A percentile compares a stretch with the other conserved stretches of the same genome.
phyloP scores from a whole-genome alignment of 352 stramenopile species.

The Phytopythium boreale region DNA sequence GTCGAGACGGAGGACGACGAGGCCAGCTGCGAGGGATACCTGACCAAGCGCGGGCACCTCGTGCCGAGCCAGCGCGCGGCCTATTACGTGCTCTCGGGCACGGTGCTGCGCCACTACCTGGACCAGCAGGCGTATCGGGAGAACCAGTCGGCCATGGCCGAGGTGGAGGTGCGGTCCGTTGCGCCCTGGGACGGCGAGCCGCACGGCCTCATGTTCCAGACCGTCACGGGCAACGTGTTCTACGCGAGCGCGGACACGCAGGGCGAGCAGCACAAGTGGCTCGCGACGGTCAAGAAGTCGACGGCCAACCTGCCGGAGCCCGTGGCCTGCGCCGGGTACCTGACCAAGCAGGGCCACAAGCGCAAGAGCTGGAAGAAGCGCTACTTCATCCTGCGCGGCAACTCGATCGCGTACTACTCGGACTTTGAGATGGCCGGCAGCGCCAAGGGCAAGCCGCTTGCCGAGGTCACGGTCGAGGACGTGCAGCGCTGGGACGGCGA shows the following conservation, averaged over 20 bases:
- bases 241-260: conserved; percentile 76
- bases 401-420: conserved; percentile 73
- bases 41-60: conserved; percentile 83
- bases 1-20: conserved; percentile 68
- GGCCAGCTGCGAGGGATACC: conserved; percentile 83
- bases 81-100: conserved; percentile 86
- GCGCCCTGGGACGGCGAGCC: conserved; percentile 75
- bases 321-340: conserved; percentile 77
- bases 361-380: conserved; percentile 91
- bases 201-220: conserved; percentile 86
- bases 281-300: conserved; percentile 66
- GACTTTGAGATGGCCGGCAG: conserved; percentile 88
- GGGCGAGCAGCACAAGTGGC: conserved; percentile 83
- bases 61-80: conserved; percentile 84
- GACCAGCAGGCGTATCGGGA: conserved; percentile 85
- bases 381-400: conserved; percentile 85
- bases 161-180: conserved; percentile 80
- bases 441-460: conserved; percentile 70
- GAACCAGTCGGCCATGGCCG: conserved; percentile 80
- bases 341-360: conserved; percentile 90
- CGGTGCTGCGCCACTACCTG: conserved; percentile 76
- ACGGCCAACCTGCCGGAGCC: conserved; percentile 70
- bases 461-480: conserved; percentile 81
- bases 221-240: conserved; percentile 79
- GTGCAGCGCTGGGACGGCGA: conserved; percentile 85